phyloP scores from a whole-genome alignment of 768 basidiomycete genomes.

The Strobilomyces echinocephalus region DNA sequence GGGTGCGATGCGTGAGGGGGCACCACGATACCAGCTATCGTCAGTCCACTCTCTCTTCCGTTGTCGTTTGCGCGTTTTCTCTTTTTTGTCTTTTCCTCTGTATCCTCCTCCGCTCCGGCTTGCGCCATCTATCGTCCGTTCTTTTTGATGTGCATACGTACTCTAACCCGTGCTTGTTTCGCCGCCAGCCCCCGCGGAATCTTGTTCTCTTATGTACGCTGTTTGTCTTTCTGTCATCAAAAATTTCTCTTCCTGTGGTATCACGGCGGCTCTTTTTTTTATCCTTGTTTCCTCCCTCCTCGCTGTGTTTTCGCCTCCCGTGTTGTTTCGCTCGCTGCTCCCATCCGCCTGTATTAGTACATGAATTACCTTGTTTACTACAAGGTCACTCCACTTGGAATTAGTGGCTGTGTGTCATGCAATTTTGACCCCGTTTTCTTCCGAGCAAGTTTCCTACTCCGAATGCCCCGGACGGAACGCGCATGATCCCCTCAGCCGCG shows the following conservation, averaged over 20 bases:
- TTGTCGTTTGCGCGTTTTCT: no score
- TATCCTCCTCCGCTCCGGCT: conserved; percentile 4
- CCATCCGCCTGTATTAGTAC: no score
- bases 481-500: no score
- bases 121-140: conserved; percentile 5
- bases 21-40: conserved; percentile 1
- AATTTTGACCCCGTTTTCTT: no score
- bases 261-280: background rate
- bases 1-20: background rate
- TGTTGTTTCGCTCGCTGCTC: no score
- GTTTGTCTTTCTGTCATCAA: conserved; percentile 9
- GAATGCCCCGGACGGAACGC: no score
- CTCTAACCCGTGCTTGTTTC: no score
- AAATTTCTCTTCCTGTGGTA: background rate
- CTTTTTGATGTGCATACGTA: no score
- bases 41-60: background rate
- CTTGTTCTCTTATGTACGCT: background rate
- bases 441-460: no score
- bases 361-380: no score
- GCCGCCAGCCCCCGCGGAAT: conserved; percentile 8
- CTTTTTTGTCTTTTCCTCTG: background rate
- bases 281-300: background rate
- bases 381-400: no score
- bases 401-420: no score
- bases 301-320: background rate